phyloP scores from a whole-genome alignment of 2,329 filamentous ascomycete genomes.

The Cytospora schulzeri region DNA sequence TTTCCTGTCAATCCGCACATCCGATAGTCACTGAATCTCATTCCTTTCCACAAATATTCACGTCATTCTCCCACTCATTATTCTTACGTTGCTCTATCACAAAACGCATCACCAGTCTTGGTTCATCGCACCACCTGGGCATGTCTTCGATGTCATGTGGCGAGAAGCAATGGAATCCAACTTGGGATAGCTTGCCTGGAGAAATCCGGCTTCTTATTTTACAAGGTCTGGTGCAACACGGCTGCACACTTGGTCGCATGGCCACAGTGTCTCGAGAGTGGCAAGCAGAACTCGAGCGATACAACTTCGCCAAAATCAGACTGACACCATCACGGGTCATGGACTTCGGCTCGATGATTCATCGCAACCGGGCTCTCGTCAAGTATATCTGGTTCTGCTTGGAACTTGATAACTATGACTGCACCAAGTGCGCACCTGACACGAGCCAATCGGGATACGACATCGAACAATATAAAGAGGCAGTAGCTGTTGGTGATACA shows the following conservation, averaged over 20 bases:
- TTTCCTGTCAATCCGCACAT: too few species aligned
- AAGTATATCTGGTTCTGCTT: constrained; percentile 36
- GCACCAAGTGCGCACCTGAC: constrained; percentile 30
- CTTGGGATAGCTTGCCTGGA: constrained; percentile 30
- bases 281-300: constrained; percentile 35
- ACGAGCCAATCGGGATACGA: background rate
- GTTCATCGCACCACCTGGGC: constrained; percentile 19
- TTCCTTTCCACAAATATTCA: constrained; percentile 11
- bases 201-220: constrained; percentile 35
- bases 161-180: constrained; percentile 25
- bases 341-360: constrained; percentile 34
- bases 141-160: constrained; percentile 28
- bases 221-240: constrained; percentile 30
- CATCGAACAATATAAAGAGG: constrained; percentile 14
- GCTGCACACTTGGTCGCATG: constrained; percentile 30
- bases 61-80: constrained; percentile 12
- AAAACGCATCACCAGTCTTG: constrained; percentile 14
- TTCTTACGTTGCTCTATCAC: constrained; percentile 23
- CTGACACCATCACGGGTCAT: constrained; percentile 35
- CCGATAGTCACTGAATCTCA: background rate
- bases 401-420: constrained; percentile 37
- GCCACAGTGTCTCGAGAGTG: constrained; percentile 38
- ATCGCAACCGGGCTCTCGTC: constrained; percentile 36
- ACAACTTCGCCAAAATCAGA: constrained; percentile 37
- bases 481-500: constrained; percentile 25